A percentile compares a stretch with the other conserved stretches of the same genome.
phyloP scores from a whole-genome alignment of 2,329 filamentous ascomycete genomes.

The Chaetomium sp. region DNA sequence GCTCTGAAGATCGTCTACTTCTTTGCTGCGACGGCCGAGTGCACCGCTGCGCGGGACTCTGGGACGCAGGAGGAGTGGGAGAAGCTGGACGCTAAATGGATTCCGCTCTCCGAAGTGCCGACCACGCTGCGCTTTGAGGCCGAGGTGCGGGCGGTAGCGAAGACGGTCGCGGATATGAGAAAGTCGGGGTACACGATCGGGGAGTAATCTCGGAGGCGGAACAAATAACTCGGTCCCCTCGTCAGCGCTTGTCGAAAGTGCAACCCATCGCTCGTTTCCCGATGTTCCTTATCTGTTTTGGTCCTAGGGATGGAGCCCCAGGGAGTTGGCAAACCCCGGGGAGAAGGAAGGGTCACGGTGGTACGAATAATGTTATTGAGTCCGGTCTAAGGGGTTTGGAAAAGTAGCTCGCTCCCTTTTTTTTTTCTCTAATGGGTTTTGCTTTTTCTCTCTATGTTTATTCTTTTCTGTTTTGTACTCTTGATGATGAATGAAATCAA shows the following conservation, averaged over 20 bases:
- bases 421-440: not conserved
- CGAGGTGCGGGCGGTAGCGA: slow-evolving; percentile 34
- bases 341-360: not conserved
- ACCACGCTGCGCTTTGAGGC: slow-evolving; percentile 36
- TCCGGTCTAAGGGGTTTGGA: not conserved
- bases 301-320: not conserved
- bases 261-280: not conserved
- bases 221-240: not conserved
- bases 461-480: not conserved
- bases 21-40: slow-evolving; percentile 43
- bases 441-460: not conserved
- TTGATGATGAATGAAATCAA: not conserved
- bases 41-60: slow-evolving; percentile 32
- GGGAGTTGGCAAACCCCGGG: not conserved
- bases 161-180: slow-evolving; percentile 31
- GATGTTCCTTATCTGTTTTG: not conserved
- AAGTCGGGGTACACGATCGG: slow-evolving; percentile 32
- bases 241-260: not conserved
- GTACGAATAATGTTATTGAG: not conserved
- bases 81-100: slow-evolving; percentile 35
- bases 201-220: slow-evolving; percentile 8
- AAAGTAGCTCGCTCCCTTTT: not conserved
- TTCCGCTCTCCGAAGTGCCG: slow-evolving; percentile 31
- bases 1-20: slow-evolving; percentile 47
- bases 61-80: slow-evolving; percentile 41